Evolutionary conservation across 148 eudicot species (phyloP).

Genomic region (Drosera capensis): DNA sequence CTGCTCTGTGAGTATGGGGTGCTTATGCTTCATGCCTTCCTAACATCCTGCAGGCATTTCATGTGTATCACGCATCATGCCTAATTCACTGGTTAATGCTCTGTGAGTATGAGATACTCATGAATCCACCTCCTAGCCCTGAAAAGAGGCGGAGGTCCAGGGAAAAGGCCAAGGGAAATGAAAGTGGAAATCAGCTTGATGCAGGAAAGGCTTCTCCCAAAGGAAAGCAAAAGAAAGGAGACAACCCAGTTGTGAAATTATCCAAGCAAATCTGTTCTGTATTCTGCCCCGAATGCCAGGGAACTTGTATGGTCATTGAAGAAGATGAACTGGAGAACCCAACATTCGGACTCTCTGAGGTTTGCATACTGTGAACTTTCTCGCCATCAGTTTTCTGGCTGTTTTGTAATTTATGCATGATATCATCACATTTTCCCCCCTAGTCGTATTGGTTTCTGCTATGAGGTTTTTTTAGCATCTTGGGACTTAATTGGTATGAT

Average conservation of each 20-base stretch:
- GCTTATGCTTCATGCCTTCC: not conserved
- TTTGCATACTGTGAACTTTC: conserved; percentile 11
- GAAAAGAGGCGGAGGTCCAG: conserved; percentile 29
- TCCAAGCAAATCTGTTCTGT: conserved; percentile 27
- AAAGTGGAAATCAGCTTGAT: conserved; percentile 10
- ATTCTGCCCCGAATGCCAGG: conserved; percentile 86
- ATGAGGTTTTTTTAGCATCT: not conserved
- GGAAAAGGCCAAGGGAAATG: conserved; percentile 14
- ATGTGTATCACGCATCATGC: conserved; percentile 76
- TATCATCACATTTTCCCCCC: not conserved
- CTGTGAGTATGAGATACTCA: conserved; percentile 52
- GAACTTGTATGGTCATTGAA: conserved; percentile 44
- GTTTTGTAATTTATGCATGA: not conserved
- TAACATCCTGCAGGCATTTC: conserved; percentile 48
- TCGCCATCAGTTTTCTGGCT: not conserved
- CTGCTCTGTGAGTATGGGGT: not conserved
- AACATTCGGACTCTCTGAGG: conserved; percentile 56
- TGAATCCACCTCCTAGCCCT: conserved; percentile 23
- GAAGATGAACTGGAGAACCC: conserved; percentile 70
- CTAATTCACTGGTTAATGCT: conserved; percentile 86
- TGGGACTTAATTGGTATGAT: not conserved
- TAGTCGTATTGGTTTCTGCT: not conserved
- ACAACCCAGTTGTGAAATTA: conserved; percentile 7
- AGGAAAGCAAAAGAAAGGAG: conserved; percentile 18
- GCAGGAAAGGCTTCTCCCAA: conserved; percentile 21